Evolutionary conservation across 495 filamentous ascomycete genomes (phyloP).

Genomic region (Aspergillus diversus): DNA sequence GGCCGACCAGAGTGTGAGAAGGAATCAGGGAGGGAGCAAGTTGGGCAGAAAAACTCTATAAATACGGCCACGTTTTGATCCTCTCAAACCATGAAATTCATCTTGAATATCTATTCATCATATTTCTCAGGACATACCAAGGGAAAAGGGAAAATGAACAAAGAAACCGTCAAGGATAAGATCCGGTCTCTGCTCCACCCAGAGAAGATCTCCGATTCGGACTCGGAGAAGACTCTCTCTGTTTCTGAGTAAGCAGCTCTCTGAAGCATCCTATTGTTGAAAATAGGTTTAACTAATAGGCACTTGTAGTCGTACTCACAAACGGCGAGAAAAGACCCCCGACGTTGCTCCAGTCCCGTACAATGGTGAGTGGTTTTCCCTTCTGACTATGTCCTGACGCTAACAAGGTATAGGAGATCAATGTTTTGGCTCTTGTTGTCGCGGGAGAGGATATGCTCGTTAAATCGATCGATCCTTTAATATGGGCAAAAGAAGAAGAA

Average conservation of each 20-base stretch:
- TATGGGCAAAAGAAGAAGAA: not conserved
- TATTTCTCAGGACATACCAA: too few species aligned
- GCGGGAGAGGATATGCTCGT: not conserved
- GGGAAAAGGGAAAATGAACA: not conserved
- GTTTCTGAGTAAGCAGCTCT: constrained; percentile 2
- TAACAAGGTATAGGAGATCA: not conserved
- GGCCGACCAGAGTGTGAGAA: too few species aligned
- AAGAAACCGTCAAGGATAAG: constrained; percentile 9
- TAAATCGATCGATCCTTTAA: not conserved
- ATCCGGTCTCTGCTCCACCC: constrained; percentile 7
- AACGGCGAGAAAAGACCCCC: not conserved
- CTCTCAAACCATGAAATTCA: too few species aligned
- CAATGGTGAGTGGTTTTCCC: constrained; percentile 5
- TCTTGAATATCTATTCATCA: too few species aligned
- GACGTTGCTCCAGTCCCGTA: not conserved
- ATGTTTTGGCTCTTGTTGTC: constrained; percentile 18
- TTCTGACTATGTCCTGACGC: not conserved
- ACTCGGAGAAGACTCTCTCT: constrained; percentile 4
- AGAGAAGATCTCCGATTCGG: not conserved
- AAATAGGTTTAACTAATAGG: not conserved
- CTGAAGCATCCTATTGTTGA: not conserved
- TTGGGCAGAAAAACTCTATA: too few species aligned
- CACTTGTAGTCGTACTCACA: not conserved
- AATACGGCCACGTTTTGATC: too few species aligned
- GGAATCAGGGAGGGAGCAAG: too few species aligned